Evolutionary conservation across 371 early-diverging fungal genomes (phyloP).

Genomic region (Zychaea mexicana): DNA sequence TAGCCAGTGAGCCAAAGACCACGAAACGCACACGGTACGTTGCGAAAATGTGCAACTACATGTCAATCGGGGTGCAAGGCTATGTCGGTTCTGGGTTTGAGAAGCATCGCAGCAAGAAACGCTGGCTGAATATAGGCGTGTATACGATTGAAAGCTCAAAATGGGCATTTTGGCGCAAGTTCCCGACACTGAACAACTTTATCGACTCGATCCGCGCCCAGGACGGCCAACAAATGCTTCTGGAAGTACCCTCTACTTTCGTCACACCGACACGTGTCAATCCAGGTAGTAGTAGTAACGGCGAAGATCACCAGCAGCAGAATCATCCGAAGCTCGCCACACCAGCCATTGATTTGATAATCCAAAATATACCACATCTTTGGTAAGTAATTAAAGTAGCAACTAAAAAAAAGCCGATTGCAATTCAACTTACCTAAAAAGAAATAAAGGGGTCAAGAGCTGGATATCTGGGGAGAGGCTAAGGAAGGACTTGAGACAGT

Average conservation of each 20-base stretch:
- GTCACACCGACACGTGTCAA: too few relatives aligned
- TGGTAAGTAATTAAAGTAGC: slow-evolving; percentile 21
- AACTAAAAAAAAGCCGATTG: too few relatives aligned
- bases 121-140: slow-evolving; percentile 52
- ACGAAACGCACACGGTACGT: slow-evolving; percentile 21
- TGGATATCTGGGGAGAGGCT: slow-evolving; percentile 48
- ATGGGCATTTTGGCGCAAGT: slow-evolving; percentile 57
- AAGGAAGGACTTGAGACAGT: slow-evolving; percentile 30
- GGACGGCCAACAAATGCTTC: slow-evolving; percentile 18
- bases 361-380: slow-evolving; percentile 48
- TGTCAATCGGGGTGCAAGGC: slow-evolving; percentile 67
- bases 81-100: slow-evolving; percentile 68
- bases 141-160: slow-evolving; percentile 58
- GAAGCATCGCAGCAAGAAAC: slow-evolving; percentile 55
- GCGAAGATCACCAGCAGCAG: too few relatives aligned
- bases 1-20: slow-evolving; percentile 39
- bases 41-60: slow-evolving; percentile 57
- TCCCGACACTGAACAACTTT: slow-evolving; percentile 56
- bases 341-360: slow-evolving; percentile 45
- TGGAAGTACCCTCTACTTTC: slow-evolving; percentile 13
- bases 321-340: too few relatives aligned
- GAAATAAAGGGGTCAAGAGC: slow-evolving; percentile 36
- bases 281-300: too few relatives aligned
- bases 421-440: too few relatives aligned
- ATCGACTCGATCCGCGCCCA: slow-evolving; percentile 43